Evolutionary conservation across 2,329 filamentous ascomycete species (phyloP), one percentile per base, ranked within the genome.

Genomic region (Trichocomaceae sp.): DNA sequence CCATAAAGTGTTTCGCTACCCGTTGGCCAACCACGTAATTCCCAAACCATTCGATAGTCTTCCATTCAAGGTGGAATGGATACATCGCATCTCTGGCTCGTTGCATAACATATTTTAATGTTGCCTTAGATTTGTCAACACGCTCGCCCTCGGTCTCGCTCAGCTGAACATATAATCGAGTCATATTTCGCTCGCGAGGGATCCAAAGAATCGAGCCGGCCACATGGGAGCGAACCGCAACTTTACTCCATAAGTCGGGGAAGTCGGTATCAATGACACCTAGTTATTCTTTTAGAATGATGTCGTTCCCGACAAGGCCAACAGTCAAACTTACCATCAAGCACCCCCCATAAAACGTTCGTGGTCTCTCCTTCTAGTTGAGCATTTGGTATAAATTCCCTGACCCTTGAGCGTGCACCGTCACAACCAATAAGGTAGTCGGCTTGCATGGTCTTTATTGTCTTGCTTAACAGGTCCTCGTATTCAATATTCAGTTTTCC

Each of bases 391-490:
- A 87, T 70, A 51, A 81, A 75, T 52, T 77, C 75, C 39, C 85
- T 72, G 0, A 81, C 82, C 82, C 83, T 86, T 54, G 79, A 83
- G 61, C 84, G 83, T 0, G 85, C 85, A 0, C 85, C 85, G 59
- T 88, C 85, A 45, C 81, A 84, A 0, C 85, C 85, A 4, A 88
- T 75, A 26, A 88, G 74, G 57, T 85, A 88, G 62, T 84, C 83
- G 4, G 79, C 76, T 44, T 72, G 77, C 2, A 85, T 69, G 0
- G 48, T 67, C 63, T 61, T 59, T 58, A 62, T 69, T 13, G 63
- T 67, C 1, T 73, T 70, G 5, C 64, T 67, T 12, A 65, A 66
- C 15, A 67, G 60, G 46, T 75, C 69, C 26, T 69, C 64, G 62
- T 73, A 78, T 5, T 62, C 62, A 31, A 76, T 72, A 33, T 75